These are phyloP conservation scores for Hyaloscypha variabilis DNA, from an alignment of 495 filamentous ascomycete species.

Conservation along the genomic window DNA sequence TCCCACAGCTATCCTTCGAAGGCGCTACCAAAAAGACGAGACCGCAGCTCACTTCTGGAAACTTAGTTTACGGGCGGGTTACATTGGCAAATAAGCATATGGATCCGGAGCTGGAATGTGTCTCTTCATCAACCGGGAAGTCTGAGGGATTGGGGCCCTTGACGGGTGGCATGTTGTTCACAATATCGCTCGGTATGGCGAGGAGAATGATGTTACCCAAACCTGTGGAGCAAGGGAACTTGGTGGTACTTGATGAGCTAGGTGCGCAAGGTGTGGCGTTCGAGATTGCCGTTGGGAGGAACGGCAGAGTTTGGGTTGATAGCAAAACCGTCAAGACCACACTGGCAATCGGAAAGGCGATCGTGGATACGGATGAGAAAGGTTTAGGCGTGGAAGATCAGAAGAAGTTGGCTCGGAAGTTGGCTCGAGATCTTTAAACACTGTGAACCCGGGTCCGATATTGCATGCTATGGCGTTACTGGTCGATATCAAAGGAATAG, in stretches of 20 bases:
- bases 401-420: conserved; percentile 74
- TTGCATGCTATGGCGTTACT: neutral
- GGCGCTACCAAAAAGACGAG: conserved; percentile 89
- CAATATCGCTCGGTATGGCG: conserved; percentile 78
- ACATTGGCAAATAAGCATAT: conserved; percentile 74
- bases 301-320: conserved; percentile 91
- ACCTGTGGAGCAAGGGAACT: conserved; percentile 63
- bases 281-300: conserved; percentile 92
- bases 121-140: conserved; percentile 83
- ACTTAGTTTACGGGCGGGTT: conserved; percentile 85
- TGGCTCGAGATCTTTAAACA: conserved; percentile 33
- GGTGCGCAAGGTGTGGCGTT: conserved; percentile 71
- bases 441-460: neutral
- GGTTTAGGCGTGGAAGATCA: conserved; percentile 71
- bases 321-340: conserved; percentile 68
- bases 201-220: conserved; percentile 70
- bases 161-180: conserved; percentile 84
- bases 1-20: conserved; percentile 90
- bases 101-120: conserved; percentile 88
- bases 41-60: conserved; percentile 71
- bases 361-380: conserved; percentile 73
- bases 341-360: conserved; percentile 76
- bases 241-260: conserved; percentile 83
- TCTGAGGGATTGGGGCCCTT: conserved; percentile 86
- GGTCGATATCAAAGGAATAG: neutral